Evolutionary conservation across 2,329 filamentous ascomycete genomes (phyloP).

Genomic region (Alternaria metachromatica): DNA sequence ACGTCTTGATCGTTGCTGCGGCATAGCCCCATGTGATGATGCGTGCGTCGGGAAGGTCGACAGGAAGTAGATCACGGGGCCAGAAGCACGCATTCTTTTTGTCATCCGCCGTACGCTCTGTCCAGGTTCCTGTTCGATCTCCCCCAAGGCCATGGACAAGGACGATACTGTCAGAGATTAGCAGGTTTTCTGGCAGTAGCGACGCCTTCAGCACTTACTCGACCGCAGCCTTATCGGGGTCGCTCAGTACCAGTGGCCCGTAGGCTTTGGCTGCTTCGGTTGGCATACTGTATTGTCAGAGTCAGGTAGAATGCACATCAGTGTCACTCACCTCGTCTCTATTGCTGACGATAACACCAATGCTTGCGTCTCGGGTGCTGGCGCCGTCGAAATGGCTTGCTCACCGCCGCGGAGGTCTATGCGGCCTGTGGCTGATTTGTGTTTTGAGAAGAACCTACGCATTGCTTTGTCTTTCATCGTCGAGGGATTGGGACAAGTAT

Average conservation of each 20-base stretch:
- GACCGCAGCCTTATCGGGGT: neutral
- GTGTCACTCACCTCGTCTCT: neutral
- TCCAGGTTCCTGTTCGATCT: neutral
- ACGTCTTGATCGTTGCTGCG: neutral
- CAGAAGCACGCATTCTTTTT: neutral
- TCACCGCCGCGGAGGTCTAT: neutral
- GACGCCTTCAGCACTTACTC: neutral
- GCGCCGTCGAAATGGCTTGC: neutral
- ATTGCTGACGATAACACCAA: neutral
- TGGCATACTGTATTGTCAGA: neutral
- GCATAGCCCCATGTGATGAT: neutral
- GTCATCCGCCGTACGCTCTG: neutral
- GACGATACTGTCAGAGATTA: neutral
- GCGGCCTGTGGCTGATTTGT: neutral
- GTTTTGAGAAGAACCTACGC: neutral
- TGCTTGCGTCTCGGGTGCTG: neutral
- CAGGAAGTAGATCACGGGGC: neutral
- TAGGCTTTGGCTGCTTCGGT: neutral
- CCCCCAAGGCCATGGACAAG: neutral
- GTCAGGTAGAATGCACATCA: neutral
- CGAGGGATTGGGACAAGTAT: neutral
- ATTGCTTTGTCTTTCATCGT: neutral
- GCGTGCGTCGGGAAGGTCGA: neutral
- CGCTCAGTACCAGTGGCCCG: neutral
- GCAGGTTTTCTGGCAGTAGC: neutral